Conservation (phyloP, 2,329 filamentous ascomycete genomes). For the Venturia effusa region DNA sequence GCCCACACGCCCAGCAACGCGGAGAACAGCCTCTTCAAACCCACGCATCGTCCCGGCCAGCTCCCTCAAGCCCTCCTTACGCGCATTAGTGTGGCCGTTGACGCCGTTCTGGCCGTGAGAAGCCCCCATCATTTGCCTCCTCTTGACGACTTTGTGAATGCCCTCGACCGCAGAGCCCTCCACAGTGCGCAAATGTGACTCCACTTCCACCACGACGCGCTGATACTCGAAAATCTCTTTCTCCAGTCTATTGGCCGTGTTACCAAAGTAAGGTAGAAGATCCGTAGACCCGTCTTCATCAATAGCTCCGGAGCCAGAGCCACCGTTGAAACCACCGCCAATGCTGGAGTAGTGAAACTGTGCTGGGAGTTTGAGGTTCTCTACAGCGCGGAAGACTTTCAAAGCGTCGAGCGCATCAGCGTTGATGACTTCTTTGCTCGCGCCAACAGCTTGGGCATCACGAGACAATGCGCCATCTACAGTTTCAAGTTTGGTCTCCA, state of each 20-base stretch:
- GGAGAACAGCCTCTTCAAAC: constrained; percentile 38
- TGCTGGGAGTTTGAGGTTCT: constrained; percentile 60
- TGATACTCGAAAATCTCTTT: constrained; percentile 30
- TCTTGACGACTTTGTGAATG: constrained; percentile 29
- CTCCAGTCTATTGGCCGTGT: constrained; percentile 18
- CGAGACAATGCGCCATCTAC: constrained; percentile 52
- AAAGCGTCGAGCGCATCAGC: constrained; percentile 60
- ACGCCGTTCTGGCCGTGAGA: constrained; percentile 11
- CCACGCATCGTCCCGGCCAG: constrained; percentile 35
- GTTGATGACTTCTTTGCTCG: constrained; percentile 46
- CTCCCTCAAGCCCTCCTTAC: constrained; percentile 29
- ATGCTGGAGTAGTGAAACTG: constrained; percentile 40
- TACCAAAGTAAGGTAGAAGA: constrained; percentile 35
- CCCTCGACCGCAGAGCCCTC: constrained; percentile 33
- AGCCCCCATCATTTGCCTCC: constrained; percentile 16
- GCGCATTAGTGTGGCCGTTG: constrained; percentile 17
- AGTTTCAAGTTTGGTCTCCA: constrained; percentile 50
- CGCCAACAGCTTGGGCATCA: constrained; percentile 50
- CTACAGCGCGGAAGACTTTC: constrained; percentile 60
- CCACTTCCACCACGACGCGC: constrained; percentile 35
- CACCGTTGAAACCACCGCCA: not conserved
- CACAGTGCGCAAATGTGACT: constrained; percentile 37
- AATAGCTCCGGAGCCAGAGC: not conserved
- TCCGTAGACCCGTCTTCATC: constrained; percentile 22
- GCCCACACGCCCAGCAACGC: constrained; percentile 37